Percentiles rank a stretch among this genome's conserved stretches.
phyloP scores from a whole-genome alignment of 805 yeast species.

The Wickerhamiella spandovensis region DNA sequence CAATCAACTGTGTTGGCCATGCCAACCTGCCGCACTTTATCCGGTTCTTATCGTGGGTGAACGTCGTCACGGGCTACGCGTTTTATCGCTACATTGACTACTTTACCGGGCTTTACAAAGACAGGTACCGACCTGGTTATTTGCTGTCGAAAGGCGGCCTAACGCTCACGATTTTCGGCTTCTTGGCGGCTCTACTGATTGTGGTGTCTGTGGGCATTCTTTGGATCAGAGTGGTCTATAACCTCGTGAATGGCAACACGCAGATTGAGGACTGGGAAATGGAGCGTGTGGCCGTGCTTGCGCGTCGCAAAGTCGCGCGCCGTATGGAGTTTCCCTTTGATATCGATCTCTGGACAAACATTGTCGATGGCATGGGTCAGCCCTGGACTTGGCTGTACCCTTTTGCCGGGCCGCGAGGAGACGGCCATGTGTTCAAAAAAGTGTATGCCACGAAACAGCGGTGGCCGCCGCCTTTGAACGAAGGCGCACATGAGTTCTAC shows the following conservation, averaged over 20 bases:
- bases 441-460: conserved; percentile 49
- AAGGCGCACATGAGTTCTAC: conserved; percentile 20
- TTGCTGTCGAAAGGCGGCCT: conserved; percentile 41
- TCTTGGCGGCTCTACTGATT: conserved; percentile 47
- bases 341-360: conserved; percentile 44
- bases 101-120: conserved; percentile 23
- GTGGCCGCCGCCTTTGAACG: conserved; percentile 60
- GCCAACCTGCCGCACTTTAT: conserved; percentile 65
- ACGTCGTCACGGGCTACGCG: conserved; percentile 22
- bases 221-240: conserved; percentile 44
- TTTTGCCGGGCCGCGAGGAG: conserved; percentile 47
- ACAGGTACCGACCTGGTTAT: conserved; percentile 38
- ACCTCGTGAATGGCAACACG: conserved; percentile 54
- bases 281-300: conserved; percentile 64
- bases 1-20: conserved; percentile 76
- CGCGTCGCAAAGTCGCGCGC: conserved; percentile 25
- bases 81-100: conserved; percentile 19
- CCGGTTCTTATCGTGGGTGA: conserved; percentile 49
- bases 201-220: conserved; percentile 45
- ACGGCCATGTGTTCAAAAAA: conserved; percentile 46
- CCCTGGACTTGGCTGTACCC: conserved; percentile 58
- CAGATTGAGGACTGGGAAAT: conserved; percentile 89
- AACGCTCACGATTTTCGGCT: conserved; percentile 38
- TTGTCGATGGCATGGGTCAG: conserved; percentile 41
- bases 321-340: conserved; percentile 68